Evolutionary conservation across 208 protist genomes (phyloP).

Genomic region (Wallacemonas rigidus): DNA sequence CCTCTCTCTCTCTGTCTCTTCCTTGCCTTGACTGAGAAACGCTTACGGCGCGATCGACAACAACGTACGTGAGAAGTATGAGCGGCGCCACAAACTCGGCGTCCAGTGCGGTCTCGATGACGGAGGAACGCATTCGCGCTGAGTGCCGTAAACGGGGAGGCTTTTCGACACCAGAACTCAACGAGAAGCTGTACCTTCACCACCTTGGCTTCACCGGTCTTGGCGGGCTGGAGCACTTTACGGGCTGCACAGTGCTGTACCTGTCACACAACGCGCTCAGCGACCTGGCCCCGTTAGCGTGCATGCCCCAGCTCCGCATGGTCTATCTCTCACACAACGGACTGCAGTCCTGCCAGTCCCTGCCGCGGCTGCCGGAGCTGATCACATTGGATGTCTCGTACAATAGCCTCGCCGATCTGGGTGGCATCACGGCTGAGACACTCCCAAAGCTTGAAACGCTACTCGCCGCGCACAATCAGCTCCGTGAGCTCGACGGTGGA

Average conservation of each 20-base stretch:
- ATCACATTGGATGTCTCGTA: conserved; percentile 84
- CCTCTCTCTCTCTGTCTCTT: too few species aligned
- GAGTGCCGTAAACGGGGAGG: conserved; percentile 73
- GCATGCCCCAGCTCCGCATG: conserved; percentile 54
- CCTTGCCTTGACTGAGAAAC: too few species aligned
- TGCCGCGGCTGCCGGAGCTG: conserved; percentile 69
- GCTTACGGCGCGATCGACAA: too few species aligned
- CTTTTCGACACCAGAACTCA: conserved; percentile 90
- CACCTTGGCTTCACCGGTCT: conserved; percentile 83
- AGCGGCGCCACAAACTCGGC: not conserved
- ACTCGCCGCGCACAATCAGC: conserved; percentile 51
- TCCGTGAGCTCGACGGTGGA: conserved; percentile 28
- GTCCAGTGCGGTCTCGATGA: conserved; percentile 35
- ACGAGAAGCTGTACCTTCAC: conserved; percentile 94
- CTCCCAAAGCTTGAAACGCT: conserved; percentile 56
- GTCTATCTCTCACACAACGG: conserved; percentile 91
- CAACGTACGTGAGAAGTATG: not conserved
- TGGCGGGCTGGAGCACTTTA: conserved; percentile 69
- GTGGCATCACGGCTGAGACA: conserved; percentile 37
- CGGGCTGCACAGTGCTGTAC: conserved; percentile 85
- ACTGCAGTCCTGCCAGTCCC: conserved; percentile 56
- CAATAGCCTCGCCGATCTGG: conserved; percentile 61
- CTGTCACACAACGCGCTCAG: conserved; percentile 90
- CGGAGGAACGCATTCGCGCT: conserved; percentile 48
- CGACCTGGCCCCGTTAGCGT: conserved; percentile 72